Evolutionary conservation across 768 basidiomycete genomes (phyloP), one percentile per base, ranked within the genome.

Genomic region (Calocybe indica): DNA sequence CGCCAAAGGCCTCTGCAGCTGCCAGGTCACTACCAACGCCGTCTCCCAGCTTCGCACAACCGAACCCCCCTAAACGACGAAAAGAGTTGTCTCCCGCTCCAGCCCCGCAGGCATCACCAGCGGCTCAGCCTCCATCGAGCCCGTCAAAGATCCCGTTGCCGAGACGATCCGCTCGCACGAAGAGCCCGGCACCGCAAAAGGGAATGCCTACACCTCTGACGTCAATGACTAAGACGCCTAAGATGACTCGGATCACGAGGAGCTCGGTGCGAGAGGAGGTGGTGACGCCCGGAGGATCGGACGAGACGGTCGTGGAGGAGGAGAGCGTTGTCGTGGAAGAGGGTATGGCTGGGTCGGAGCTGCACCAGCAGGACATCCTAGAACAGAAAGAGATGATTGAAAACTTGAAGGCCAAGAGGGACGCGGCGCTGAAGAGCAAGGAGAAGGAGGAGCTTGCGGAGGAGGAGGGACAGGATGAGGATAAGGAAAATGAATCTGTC

Each of bases 321-420:
- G 83, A 86, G 31, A 71, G 65, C 0, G 80, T 80, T 50, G 63
- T 69, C 0, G 66, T 81, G 15, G 78, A 82, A 37, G 71, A 75
- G 28, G 59, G 58, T 13, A 68, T 85, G 2, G 76, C 80, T 1
- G 79, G 76, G 30, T 73, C 79, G 14, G 79, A 83, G 56, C 73
- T 88, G 60, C 76, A 75, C 5, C 72, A 79, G 35, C 73, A 83
- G 55, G 90, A 92, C 62, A 75, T 94, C 37, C 72, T 70, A 31
- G 88, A 91, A 58, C 88, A 92, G 66, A 80, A 80, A 64, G 81
- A 80, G 56, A 63, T 94, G 59, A 88, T 93, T 43, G 75, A 78
- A 36, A 74, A 76, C 44, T 64, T 94, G 52, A 90, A 87, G 58
- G 76, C 77, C 1, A 74, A 85, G 62, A 72, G 84, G 13, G 77